phyloP scores from a whole-genome alignment of 106 monocot species.

The Gastrodia elata region DNA sequence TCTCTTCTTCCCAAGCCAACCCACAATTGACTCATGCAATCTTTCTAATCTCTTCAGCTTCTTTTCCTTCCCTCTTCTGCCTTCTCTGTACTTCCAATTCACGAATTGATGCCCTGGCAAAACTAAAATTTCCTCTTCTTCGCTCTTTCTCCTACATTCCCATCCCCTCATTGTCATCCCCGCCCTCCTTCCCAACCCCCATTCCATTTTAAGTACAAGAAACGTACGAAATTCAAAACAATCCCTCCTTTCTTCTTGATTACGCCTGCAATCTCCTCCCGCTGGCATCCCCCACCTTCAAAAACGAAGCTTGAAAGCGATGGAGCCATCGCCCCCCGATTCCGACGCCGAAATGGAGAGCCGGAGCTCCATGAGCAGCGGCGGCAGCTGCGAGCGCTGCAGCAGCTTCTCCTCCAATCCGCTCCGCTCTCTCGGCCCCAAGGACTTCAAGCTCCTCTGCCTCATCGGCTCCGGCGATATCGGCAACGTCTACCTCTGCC shows the following conservation, averaged over 20 bases:
- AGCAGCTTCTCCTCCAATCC: constrained; percentile 29
- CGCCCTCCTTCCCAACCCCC: background rate
- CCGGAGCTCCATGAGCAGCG: constrained; percentile 43
- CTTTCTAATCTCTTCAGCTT: background rate
- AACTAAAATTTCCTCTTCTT: background rate
- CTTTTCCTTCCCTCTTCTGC: background rate
- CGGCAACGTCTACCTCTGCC: constrained; percentile 81
- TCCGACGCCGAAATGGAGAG: constrained; percentile 22
- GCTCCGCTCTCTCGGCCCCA: constrained; percentile 33
- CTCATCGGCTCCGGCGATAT: constrained; percentile 73
- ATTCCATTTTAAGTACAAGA: background rate
- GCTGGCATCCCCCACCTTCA: no score
- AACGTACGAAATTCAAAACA: background rate
- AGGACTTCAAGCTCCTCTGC: constrained; percentile 65
- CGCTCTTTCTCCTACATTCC: background rate
- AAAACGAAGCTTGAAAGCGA: constrained; percentile 11
- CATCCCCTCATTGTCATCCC: background rate
- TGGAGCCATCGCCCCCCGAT: constrained; percentile 11
- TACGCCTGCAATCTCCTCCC: background rate
- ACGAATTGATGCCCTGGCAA: background rate
- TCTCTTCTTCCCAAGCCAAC: no score
- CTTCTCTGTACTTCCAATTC: background rate
- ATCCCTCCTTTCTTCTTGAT: constrained; percentile 5
- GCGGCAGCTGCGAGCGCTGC: constrained; percentile 12
- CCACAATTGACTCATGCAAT: no score